Evolutionary conservation across 2,329 filamentous ascomycete genomes (phyloP).

Genomic region (Saccharata proteae): DNA sequence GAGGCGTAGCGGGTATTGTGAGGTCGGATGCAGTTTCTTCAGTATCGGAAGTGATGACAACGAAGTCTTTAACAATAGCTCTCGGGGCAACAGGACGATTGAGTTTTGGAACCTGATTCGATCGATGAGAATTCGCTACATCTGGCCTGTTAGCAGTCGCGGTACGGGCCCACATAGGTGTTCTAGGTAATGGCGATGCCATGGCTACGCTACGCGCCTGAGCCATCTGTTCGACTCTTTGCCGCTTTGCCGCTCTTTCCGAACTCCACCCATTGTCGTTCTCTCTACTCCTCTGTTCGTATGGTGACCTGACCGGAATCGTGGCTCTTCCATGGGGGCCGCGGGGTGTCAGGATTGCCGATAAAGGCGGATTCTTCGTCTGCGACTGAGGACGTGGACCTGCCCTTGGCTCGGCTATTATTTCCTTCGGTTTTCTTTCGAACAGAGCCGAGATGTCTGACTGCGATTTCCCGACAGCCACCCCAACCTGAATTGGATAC

Average conservation of each 20-base stretch:
- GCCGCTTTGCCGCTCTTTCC: conserved; percentile 27
- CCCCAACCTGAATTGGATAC: conserved; percentile 68
- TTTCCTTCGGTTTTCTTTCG: conserved; percentile 48
- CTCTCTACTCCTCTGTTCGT: conserved; percentile 37
- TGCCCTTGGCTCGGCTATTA: conserved; percentile 8
- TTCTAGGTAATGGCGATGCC: conserved; percentile 8
- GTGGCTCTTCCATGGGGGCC: conserved; percentile 50
- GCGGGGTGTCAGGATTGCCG: conserved; percentile 51
- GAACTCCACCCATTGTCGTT: conserved; percentile 16
- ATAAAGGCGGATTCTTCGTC: conserved; percentile 45
- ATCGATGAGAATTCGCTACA: background rate
- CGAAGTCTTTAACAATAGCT: conserved; percentile 1
- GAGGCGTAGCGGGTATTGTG: conserved; percentile 5
- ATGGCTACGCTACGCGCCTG: conserved; percentile 13
- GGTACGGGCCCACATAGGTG: background rate
- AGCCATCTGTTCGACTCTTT: conserved; percentile 16
- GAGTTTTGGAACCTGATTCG: background rate
- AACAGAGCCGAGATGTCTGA: conserved; percentile 69
- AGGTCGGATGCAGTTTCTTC: conserved; percentile 6
- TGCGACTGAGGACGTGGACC: conserved; percentile 22
- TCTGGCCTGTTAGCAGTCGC: background rate
- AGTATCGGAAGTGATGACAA: conserved; percentile 6
- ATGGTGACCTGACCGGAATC: conserved; percentile 50
- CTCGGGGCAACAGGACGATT: background rate
- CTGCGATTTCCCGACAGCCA: conserved; percentile 57